Percentiles rank a stretch among this genome's conserved stretches.
Evolutionary conservation across 176 grass and related monocot genomes (phyloP).

Genomic region (Avena eriantha): DNA sequence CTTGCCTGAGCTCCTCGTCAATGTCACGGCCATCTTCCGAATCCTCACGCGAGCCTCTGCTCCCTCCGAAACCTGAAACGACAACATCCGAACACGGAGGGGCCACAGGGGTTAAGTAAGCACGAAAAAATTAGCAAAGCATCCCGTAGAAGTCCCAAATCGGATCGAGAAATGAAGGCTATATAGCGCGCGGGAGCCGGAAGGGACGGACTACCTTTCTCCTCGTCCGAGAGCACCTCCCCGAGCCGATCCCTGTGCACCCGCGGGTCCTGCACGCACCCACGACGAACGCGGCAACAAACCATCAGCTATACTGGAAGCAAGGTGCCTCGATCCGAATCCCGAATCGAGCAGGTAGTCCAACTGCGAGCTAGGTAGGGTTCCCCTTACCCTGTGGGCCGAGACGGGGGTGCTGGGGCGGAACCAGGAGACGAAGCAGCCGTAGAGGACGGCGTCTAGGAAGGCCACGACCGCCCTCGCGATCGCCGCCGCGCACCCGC

Average conservation of each 20-base stretch:
- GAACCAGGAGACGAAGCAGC: slow-evolving; percentile 61
- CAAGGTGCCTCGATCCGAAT: background rate
- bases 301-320: background rate
- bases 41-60: background rate
- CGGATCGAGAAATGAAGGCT: no score
- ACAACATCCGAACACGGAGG: background rate
- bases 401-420: slow-evolving; percentile 27
- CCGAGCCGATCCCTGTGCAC: slow-evolving; percentile 31
- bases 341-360: background rate
- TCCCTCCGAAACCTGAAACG: slow-evolving; percentile 29
- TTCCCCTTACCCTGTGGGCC: slow-evolving; percentile 16
- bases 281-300: background rate
- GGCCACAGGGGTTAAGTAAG: background rate
- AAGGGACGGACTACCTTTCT: slow-evolving; percentile 36
- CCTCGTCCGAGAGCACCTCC: slow-evolving; percentile 34
- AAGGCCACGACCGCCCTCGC: slow-evolving; percentile 52
- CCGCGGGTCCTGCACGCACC: slow-evolving; percentile 37
- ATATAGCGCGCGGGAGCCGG: no score
- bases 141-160: background rate
- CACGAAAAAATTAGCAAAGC: background rate
- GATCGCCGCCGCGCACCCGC: slow-evolving; percentile 34
- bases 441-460: slow-evolving; percentile 61
- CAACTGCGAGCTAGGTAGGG: background rate
- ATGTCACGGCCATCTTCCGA: background rate
- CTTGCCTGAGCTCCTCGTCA: slow-evolving; percentile 41